A percentile compares a stretch with the other conserved stretches of the same genome.
Conservation (phyloP, 2,329 filamentous ascomycete genomes). For the Setomelanomma holmii region DNA sequence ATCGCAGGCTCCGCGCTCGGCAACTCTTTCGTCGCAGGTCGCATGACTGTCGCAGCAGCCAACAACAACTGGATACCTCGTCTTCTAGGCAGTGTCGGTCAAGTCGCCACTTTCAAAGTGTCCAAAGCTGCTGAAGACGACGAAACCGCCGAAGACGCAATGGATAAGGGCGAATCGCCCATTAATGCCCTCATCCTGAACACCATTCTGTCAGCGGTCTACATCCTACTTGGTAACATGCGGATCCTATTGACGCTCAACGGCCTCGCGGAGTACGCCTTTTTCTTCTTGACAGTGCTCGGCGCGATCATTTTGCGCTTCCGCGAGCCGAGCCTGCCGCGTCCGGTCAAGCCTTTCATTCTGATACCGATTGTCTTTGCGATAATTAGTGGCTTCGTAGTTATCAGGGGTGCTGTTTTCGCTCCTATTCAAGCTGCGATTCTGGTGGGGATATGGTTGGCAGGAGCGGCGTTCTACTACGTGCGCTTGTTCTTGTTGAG, state of each 20-base stretch:
- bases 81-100: constrained; percentile 36
- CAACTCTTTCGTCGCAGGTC: constrained; percentile 69
- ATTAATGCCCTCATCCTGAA: constrained; percentile 47
- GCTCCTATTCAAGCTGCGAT: constrained; percentile 42
- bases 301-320: constrained; percentile 65
- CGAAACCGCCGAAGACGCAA: constrained; percentile 26
- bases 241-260: constrained; percentile 65
- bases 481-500: constrained; percentile 13
- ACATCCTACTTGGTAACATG: constrained; percentile 69
- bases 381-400: constrained; percentile 58
- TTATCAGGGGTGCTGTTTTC: constrained; percentile 45
- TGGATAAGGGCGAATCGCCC: constrained; percentile 45
- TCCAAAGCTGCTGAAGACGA: constrained; percentile 10
- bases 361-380: constrained; percentile 62
- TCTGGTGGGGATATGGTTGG: constrained; percentile 37
- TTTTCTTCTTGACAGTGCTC: constrained; percentile 70
- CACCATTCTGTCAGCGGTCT: constrained; percentile 57
- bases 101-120: constrained; percentile 37
- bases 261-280: constrained; percentile 58
- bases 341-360: constrained; percentile 66
- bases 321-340: constrained; percentile 60
- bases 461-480: constrained; percentile 30
- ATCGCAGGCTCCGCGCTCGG: constrained; percentile 68
- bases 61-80: constrained; percentile 44
- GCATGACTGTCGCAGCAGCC: constrained; percentile 67